Conservation (phyloP, 1,284 basidiomycete species). For the Ustilago hordei region DNA sequence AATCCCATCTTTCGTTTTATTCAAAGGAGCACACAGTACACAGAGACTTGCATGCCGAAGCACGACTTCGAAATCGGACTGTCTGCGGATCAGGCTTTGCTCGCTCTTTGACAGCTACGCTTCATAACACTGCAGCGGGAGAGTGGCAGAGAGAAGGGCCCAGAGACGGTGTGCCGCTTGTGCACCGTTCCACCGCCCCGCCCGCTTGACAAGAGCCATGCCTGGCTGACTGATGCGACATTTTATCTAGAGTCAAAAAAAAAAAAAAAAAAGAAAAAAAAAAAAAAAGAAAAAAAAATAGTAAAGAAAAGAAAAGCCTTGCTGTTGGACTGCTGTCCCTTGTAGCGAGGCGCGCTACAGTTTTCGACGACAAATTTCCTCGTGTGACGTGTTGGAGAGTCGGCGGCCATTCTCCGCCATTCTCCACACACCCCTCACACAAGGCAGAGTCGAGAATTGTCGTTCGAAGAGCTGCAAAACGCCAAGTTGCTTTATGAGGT, state of each 20-base stretch:
- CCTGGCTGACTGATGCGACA: constrained; percentile 11
- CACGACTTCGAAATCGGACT: background rate
- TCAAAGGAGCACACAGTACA: too few species aligned
- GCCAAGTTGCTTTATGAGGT: background rate
- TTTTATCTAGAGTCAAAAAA: background rate
- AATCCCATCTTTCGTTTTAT: too few species aligned
- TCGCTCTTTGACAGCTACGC: background rate
- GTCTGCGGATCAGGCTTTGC: background rate
- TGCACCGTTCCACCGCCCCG: constrained; percentile 5
- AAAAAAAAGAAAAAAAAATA: too few species aligned
- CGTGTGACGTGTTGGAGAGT: constrained; percentile 3
- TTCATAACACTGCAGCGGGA: background rate
- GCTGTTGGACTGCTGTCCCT: background rate
- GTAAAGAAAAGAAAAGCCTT: background rate
- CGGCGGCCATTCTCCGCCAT: background rate
- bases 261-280: too few species aligned
- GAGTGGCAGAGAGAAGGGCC: background rate
- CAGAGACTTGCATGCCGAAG: too few species aligned
- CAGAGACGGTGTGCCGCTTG: too few species aligned
- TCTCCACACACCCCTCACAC: background rate
- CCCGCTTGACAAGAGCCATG: constrained; percentile 2
- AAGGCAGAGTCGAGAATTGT: background rate
- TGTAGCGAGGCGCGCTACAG: constrained; percentile 19
- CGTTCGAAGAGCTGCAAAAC: constrained; percentile 7
- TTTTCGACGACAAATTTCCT: background rate